Conservation (phyloP, 176 grass and related monocot genomes). For the Bonia amplexicaulis region DNA sequence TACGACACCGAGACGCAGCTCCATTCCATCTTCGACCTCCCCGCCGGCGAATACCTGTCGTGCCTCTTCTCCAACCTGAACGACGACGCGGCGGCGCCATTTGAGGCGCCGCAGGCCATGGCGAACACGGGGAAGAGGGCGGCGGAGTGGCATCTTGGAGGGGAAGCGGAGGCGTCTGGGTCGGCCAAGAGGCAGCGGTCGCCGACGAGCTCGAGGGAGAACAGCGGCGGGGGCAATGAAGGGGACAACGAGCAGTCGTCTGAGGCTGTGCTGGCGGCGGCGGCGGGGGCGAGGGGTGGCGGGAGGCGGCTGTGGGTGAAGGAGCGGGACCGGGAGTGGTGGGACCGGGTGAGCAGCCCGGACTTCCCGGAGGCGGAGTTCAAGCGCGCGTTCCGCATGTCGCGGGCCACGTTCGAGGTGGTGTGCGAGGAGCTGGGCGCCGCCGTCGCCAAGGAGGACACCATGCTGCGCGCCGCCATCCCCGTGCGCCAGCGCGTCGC, state of each 20-base stretch:
- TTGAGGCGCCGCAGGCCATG: background rate
- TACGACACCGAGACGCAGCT: slow-evolving; percentile 21
- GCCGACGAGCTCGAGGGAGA: slow-evolving; percentile 33
- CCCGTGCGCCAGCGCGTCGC: slow-evolving; percentile 79
- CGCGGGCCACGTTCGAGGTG: slow-evolving; percentile 51
- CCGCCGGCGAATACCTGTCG: slow-evolving; percentile 24
- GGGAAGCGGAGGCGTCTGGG: background rate
- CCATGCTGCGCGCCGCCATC: slow-evolving; percentile 73
- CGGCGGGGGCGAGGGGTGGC: background rate
- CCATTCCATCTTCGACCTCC: slow-evolving; percentile 30
- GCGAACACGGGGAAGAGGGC: slow-evolving; percentile 37
- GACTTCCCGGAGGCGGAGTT: slow-evolving; percentile 59
- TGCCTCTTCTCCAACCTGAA: background rate
- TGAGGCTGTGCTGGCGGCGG: background rate
- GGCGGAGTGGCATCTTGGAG: background rate
- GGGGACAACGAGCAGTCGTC: background rate
- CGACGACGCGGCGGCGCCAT: background rate
- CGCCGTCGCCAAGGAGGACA: slow-evolving; percentile 81
- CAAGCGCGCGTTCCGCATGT: slow-evolving; percentile 79
- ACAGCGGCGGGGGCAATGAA: slow-evolving; percentile 24
- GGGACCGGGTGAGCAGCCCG: slow-evolving; percentile 58
- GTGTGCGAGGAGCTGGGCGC: slow-evolving; percentile 61
- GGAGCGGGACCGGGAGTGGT: slow-evolving; percentile 61
- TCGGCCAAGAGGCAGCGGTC: slow-evolving; percentile 22
- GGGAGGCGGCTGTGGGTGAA: slow-evolving; percentile 66